Conservation (phyloP, 306 rosid species). For the Erythrophleum fordii region DNA sequence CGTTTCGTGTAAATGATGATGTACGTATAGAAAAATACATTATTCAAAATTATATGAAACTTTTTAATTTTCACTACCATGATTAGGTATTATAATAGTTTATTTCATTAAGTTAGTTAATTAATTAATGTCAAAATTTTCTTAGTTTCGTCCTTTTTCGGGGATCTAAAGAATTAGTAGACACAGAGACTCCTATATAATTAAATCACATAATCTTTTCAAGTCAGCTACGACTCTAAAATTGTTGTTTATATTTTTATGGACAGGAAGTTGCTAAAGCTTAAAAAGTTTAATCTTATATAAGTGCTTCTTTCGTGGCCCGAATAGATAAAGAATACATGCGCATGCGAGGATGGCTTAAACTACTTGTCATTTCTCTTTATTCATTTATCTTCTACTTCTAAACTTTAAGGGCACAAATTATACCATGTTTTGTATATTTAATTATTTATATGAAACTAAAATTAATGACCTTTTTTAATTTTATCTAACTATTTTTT, state of each 20-base stretch:
- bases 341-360: background rate
- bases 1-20: background rate
- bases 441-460: no score
- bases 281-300: background rate
- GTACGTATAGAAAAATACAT: background rate
- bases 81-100: background rate
- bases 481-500: background rate
- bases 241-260: background rate
- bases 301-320: slow-evolving; percentile 1
- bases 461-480: background rate
- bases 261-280: background rate
- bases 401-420: background rate
- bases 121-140: no score
- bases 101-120: no score
- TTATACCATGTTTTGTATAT: background rate
- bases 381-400: background rate
- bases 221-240: background rate
- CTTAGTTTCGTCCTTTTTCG: no score
- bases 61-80: background rate
- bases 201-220: background rate
- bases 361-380: background rate
- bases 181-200: background rate
- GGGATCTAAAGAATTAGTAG: background rate
- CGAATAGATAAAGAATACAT: slow-evolving; percentile 3
- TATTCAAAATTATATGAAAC: no score